Base-by-base conservation (phyloP, 768 basidiomycete genomes). In the Agaricus blazei region DNA sequence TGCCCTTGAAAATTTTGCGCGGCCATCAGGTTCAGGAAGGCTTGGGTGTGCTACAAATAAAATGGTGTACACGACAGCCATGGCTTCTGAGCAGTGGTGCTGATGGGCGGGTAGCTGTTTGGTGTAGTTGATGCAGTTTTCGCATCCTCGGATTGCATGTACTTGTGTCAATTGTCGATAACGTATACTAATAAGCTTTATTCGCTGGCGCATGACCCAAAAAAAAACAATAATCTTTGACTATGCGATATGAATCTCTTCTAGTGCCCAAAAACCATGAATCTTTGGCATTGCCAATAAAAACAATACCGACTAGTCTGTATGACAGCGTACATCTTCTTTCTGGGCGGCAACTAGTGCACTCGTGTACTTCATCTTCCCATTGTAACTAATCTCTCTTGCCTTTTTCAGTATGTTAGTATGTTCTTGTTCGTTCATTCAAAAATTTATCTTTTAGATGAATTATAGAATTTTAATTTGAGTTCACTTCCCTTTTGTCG, bases 71-170 rank as follows among this genome's bases (percentile, higher is more conserved):
- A 62, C 83, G 83, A 59, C 87, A 94, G 58, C 94, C 96, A 51
- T 98, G 96, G 97, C 78, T 97, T 38, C 77, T 94, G 56, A 93
- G 88, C 63, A 86, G 88, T 37, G 97, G 94, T 26, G 93, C 97
- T 37, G 97, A 99, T 71, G 95, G 97, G 40, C 81, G 81, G 58
- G 85, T 89, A 44, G 72, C 83, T 53, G 81, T 98, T 52, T 99
- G 96, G 97, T 91, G 84, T 75, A 88, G 85, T 72, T 90, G 66
- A 52, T 53, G 44, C 52, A 19, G 47, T 34, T 24, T 51, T 28
- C 14, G 40, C 41, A 24, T 48, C 15, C 43, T 50, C 40, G 29
- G 19, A 24, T 19, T 53, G 27, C 41, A 29, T 29, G 28, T 27
- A 57, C 9, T 44, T 23, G 31, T 27, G 31, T 27, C n/a, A 36